phyloP scores from a whole-genome alignment of 768 basidiomycete species.

The Termitomyces sp. region DNA sequence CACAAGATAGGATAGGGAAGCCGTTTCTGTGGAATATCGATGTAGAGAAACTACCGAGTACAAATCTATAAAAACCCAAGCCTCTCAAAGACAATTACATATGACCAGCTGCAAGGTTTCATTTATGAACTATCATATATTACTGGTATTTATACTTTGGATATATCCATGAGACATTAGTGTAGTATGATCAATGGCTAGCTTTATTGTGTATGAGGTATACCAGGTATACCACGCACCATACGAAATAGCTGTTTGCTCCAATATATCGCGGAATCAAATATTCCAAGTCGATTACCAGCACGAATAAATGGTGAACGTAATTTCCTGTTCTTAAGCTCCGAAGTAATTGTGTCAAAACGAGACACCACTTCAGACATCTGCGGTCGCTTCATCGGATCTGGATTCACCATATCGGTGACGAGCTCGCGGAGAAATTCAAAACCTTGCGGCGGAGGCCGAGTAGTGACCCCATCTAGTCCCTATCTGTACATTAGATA shows the following conservation, averaged over 20 bases:
- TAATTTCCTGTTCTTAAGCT: background rate
- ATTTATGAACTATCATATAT: too few relatives aligned
- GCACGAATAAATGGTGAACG: background rate
- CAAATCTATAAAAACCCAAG: too few relatives aligned
- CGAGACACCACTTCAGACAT: background rate
- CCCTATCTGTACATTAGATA: background rate
- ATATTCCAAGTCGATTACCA: background rate
- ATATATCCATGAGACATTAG: too few relatives aligned
- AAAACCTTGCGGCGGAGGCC: background rate
- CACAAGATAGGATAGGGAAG: too few relatives aligned
- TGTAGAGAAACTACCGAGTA: too few relatives aligned
- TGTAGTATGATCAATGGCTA: background rate
- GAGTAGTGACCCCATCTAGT: background rate
- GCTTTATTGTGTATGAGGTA: background rate
- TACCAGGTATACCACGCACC: background rate
- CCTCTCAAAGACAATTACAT: too few relatives aligned
- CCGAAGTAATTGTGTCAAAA: background rate
- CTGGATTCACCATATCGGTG: background rate
- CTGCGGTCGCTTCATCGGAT: background rate
- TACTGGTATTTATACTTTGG: too few relatives aligned
- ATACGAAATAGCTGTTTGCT: background rate
- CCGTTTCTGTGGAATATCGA: too few relatives aligned
- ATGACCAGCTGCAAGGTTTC: too few relatives aligned
- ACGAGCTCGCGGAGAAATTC: background rate
- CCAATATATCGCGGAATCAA: background rate